A percentile compares a stretch with the other conserved stretches of the same genome.
These are phyloP conservation scores for Camelina laxa DNA, from an alignment of 345 rosid genomes.

Conservation along the genomic window DNA sequence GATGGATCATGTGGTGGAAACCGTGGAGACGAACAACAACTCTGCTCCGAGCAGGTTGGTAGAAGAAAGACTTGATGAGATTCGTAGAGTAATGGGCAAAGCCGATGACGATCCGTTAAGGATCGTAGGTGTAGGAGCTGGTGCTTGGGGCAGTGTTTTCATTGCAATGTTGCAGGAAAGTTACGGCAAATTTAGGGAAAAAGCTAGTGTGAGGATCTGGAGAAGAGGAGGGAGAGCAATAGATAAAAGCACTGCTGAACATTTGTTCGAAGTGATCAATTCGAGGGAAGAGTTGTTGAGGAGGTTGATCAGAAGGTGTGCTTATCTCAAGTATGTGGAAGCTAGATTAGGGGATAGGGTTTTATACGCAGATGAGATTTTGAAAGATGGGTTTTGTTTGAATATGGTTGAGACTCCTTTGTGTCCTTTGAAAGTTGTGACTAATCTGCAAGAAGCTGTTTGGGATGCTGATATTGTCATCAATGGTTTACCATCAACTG, in stretches of 20 bases:
- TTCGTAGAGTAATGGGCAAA: conserved; percentile 72
- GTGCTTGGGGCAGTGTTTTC: conserved; percentile 99
- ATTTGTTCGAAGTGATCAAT: conserved; percentile 93
- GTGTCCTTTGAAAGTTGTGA: conserved; percentile 94
- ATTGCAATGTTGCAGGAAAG: conserved; percentile 82
- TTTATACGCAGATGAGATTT: conserved; percentile 82
- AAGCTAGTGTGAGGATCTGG: conserved; percentile 91
- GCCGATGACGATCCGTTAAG: conserved; percentile 80
- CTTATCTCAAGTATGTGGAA: conserved; percentile 94
- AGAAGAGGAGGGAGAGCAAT: conserved; percentile 84
- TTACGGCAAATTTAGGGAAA: conserved; percentile 73
- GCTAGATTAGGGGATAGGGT: conserved; percentile 92
- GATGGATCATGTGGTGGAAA: conserved; percentile 33
- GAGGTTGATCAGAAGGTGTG: conserved; percentile 89
- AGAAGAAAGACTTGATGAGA: conserved; percentile 85
- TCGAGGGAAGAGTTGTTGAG: conserved; percentile 87
- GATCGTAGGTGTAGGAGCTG: conserved; percentile 94
- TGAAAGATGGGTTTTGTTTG: conserved; percentile 97
- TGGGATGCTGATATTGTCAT: conserved; percentile 99
- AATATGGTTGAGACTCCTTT: conserved; percentile 95
- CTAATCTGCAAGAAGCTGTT: conserved; percentile 94
- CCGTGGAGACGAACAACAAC: conserved; percentile 31
- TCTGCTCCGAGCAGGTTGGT: conserved; percentile 34
- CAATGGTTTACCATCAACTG: conserved; percentile 95
- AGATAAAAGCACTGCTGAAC: conserved; percentile 79